Percentiles rank a stretch among this genome's conserved stretches.
Evolutionary conservation across 73 alveolate species (phyloP).

Genomic region (Paramecium primaurelia): DNA sequence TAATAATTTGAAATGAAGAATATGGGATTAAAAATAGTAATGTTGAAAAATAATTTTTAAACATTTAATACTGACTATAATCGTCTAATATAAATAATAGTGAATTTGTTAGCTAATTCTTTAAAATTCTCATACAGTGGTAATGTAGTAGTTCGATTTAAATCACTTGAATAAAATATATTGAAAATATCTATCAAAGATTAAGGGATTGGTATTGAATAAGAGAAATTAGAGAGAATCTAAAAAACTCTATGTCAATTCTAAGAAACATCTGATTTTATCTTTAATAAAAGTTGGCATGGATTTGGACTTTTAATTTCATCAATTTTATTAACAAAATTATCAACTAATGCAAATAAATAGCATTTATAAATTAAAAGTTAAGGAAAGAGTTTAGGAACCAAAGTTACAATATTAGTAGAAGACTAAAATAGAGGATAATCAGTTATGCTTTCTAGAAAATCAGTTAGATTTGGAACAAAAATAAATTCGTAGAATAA

Average conservation of each 20-base stretch:
- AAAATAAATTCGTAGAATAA: not conserved
- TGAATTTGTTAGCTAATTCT: not conserved
- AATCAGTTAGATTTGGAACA: not conserved
- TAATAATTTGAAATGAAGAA: not conserved
- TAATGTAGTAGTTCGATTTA: not conserved
- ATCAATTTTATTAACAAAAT: not conserved
- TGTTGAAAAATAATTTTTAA: not conserved
- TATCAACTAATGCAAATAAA: not conserved
- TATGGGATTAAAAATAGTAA: not conserved
- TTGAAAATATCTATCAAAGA: not conserved
- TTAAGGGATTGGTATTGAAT: not conserved
- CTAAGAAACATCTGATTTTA: not conserved
- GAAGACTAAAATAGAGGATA: not conserved
- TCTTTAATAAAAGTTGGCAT: not conserved
- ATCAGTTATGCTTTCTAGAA: not conserved
- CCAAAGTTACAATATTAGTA: not conserved
- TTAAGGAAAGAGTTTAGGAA: not conserved
- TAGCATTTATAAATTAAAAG: not conserved
- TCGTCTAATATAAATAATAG: not conserved
- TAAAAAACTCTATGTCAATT: not conserved
- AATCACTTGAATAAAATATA: not conserved
- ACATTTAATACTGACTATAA: not conserved
- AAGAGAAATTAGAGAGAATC: not conserved
- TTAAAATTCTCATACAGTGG: not conserved
- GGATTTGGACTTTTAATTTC: conserved; percentile 39